Percentiles rank a stretch among this genome's conserved stretches.
Conservation (phyloP, 768 basidiomycete species). For the Kwoniella dendrophila region DNA sequence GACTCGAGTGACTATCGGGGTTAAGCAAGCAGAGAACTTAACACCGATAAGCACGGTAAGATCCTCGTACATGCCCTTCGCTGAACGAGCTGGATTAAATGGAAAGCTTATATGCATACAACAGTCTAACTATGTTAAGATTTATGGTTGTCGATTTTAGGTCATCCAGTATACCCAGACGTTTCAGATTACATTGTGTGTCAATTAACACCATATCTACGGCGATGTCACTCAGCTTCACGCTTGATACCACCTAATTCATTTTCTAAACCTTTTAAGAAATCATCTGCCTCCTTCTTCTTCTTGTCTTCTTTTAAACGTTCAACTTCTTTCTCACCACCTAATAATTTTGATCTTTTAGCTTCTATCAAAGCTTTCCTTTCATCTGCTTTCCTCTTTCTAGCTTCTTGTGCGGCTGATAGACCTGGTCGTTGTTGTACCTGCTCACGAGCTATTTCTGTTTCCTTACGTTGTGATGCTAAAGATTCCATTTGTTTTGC, state of each 20-base stretch:
- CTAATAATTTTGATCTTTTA: slow-evolving; percentile 45
- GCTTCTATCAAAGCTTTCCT: slow-evolving; percentile 48
- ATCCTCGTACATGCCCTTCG: not conserved
- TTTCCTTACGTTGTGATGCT: slow-evolving; percentile 68
- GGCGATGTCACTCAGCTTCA: not conserved
- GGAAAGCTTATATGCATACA: slow-evolving; percentile 8
- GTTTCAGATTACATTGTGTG: not conserved
- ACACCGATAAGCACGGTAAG: slow-evolving; percentile 7
- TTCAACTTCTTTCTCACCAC: slow-evolving; percentile 44
- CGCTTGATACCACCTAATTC: slow-evolving; percentile 22
- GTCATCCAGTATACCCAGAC: not conserved
- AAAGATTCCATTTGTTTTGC: slow-evolving; percentile 81
- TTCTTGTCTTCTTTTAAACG: slow-evolving; percentile 31
- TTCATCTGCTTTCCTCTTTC: slow-evolving; percentile 49
- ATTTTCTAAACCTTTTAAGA: slow-evolving; percentile 34
- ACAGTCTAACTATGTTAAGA: not conserved
- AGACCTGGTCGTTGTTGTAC: slow-evolving; percentile 54
- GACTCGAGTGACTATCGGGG: not conserved
- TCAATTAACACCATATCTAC: not conserved
- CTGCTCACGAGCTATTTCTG: slow-evolving; percentile 64
- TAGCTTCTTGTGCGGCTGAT: slow-evolving; percentile 38
- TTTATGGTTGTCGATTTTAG: not conserved
- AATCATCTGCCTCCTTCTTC: slow-evolving; percentile 38
- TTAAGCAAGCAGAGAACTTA: not conserved
- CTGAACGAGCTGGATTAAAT: too few relatives aligned